phyloP scores from a whole-genome alignment of 768 basidiomycete genomes.

The Phaeotremella fagi region DNA sequence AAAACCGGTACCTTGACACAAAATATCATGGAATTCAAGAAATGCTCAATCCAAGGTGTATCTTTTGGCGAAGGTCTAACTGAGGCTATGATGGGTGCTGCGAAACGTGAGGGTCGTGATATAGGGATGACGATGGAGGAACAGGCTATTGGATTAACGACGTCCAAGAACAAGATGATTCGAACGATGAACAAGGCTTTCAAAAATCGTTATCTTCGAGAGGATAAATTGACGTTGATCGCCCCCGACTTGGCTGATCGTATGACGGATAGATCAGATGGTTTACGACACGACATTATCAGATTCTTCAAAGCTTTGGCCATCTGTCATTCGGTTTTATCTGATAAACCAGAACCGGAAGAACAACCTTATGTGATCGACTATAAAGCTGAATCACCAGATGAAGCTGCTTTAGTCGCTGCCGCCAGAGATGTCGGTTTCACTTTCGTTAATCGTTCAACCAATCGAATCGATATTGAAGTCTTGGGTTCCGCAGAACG shows the following conservation, averaged over 20 bases:
- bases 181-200: conserved; percentile 67
- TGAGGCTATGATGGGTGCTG: conserved; percentile 89
- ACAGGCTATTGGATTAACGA: conserved; percentile 61
- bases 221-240: conserved; percentile 77
- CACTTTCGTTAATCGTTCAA: conserved; percentile 72
- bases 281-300: conserved; percentile 64
- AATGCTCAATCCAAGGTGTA: conserved; percentile 78
- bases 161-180: conserved; percentile 72
- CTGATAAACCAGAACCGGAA: conserved; percentile 63
- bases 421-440: conserved; percentile 92
- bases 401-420: conserved; percentile 88
- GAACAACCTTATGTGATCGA: conserved; percentile 62
- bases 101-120: conserved; percentile 69
- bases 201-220: conserved; percentile 80
- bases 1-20: conserved; percentile 97
- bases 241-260: conserved; percentile 79
- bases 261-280: conserved; percentile 58
- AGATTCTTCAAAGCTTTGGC: conserved; percentile 95
- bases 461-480: conserved; percentile 76
- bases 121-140: conserved; percentile 62
- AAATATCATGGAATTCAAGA: conserved; percentile 98
- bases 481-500: conserved; percentile 83
- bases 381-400: conserved; percentile 95
- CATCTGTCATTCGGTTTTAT: conserved; percentile 81
- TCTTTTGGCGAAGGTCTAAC: conserved; percentile 91